These are phyloP conservation scores for Ilyonectria destructans DNA, from an alignment of 2,329 filamentous ascomycete genomes.

Conservation along the genomic window DNA sequence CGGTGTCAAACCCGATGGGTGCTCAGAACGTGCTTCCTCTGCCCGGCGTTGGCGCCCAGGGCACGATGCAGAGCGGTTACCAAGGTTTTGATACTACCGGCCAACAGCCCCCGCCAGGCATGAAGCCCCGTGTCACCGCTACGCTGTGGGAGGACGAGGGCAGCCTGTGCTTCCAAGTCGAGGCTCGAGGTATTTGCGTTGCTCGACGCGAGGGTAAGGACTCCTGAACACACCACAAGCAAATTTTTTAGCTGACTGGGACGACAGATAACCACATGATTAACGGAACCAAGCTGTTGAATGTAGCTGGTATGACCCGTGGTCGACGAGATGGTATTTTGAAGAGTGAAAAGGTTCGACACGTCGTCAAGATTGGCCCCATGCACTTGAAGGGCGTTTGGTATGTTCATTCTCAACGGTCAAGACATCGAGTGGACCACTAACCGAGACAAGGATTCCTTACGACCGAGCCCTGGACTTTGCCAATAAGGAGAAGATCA, in stretches of 20 bases:
- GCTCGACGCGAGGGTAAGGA: conserved; percentile 88
- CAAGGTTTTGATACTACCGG: conserved; percentile 85
- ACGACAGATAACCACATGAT: conserved; percentile 95
- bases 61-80: conserved; percentile 71
- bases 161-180: conserved; percentile 97
- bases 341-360: conserved; percentile 96
- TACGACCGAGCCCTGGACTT: conserved; percentile 98
- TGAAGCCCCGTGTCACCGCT: conserved; percentile 96
- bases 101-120: conserved; percentile 91
- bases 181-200: conserved; percentile 96
- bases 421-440: conserved; percentile 41
- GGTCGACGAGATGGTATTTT: conserved; percentile 95
- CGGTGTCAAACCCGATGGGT: conserved; percentile 80
- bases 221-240: neutral
- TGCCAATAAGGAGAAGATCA: conserved; percentile 99
- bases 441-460: conserved; percentile 81
- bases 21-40: conserved; percentile 78
- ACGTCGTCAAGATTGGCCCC: conserved; percentile 98
- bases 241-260: conserved; percentile 21
- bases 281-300: conserved; percentile 96
- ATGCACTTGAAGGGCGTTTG: conserved; percentile 99
- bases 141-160: conserved; percentile 99
- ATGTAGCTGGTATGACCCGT: conserved; percentile 98
- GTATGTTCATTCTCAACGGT: conserved; percentile 69
- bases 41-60: conserved; percentile 71